These are phyloP conservation scores for Hypericum perforatum DNA, from an alignment of 345 rosid genomes.

Conservation along the genomic window DNA sequence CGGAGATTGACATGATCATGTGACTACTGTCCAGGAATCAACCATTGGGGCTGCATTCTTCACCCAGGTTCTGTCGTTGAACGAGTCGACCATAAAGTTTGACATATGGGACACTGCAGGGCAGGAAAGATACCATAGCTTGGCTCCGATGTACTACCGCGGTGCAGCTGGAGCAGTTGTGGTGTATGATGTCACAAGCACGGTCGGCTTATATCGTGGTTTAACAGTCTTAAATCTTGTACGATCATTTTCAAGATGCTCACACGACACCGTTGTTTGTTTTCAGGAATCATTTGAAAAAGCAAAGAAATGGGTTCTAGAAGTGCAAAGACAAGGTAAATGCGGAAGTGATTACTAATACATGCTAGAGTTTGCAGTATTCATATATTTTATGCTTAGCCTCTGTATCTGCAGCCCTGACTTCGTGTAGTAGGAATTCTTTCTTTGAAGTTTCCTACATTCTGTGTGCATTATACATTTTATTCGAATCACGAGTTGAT, in stretches of 20 bases:
- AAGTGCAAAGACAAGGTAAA: slow-evolving; percentile 63
- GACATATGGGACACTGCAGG: slow-evolving; percentile 90
- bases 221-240: too few relatives aligned
- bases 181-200: slow-evolving; percentile 69
- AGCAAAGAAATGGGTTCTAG: slow-evolving; percentile 62
- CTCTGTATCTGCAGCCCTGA: too few relatives aligned
- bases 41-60: slow-evolving; percentile 87
- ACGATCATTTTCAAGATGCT: too few relatives aligned
- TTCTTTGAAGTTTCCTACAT: too few relatives aligned
- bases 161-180: slow-evolving; percentile 85
- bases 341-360: too few relatives aligned
- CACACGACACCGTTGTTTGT: not conserved
- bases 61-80: slow-evolving; percentile 62
- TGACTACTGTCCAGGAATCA: slow-evolving; percentile 38
- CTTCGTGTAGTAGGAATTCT: too few relatives aligned
- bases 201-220: slow-evolving; percentile 29
- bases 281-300: slow-evolving; percentile 50
- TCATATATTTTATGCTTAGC: too few relatives aligned
- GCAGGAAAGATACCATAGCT: slow-evolving; percentile 74
- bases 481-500: too few relatives aligned
- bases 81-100: slow-evolving; percentile 61
- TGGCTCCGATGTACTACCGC: slow-evolving; percentile 83
- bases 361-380: not conserved
- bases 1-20: not conserved
- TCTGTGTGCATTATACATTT: too few relatives aligned